Conservation (phyloP, 768 basidiomycete species). For the Tulasnella sp. region DNA sequence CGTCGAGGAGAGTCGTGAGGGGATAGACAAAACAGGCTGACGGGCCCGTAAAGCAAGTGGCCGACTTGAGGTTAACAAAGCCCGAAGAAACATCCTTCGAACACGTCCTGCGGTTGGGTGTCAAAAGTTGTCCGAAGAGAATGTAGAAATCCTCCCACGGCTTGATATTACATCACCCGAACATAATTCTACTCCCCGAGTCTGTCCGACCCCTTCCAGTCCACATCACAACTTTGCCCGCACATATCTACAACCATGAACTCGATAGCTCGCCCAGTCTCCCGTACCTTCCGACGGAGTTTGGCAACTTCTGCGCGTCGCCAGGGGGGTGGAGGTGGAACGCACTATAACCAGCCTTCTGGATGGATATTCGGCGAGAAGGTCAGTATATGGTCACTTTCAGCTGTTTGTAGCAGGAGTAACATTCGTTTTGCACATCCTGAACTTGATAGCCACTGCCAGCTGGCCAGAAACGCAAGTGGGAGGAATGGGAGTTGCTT, state of each 20-base stretch:
- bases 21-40: too few species aligned
- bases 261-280: neutral
- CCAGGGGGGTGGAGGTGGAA: conserved; percentile 35
- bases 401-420: neutral
- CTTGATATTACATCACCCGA: neutral
- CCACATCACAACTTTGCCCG: neutral
- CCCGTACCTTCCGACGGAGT: neutral
- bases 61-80: too few species aligned
- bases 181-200: neutral
- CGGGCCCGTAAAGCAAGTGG: too few species aligned
- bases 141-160: neutral
- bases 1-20: too few species aligned
- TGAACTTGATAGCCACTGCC: conserved; percentile 46
- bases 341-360: conserved; percentile 78
- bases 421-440: neutral
- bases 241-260: neutral
- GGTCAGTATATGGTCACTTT: conserved; percentile 33
- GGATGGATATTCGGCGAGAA: conserved; percentile 85
- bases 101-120: too few species aligned
- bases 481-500: conserved; percentile 81
- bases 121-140: too few species aligned
- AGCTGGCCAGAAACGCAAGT: conserved; percentile 71
- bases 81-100: too few species aligned
- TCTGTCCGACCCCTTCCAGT: neutral
- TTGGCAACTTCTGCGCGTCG: neutral